phyloP scores from a whole-genome alignment of 306 rosid genomes.

The Vachellia pachyceras region DNA sequence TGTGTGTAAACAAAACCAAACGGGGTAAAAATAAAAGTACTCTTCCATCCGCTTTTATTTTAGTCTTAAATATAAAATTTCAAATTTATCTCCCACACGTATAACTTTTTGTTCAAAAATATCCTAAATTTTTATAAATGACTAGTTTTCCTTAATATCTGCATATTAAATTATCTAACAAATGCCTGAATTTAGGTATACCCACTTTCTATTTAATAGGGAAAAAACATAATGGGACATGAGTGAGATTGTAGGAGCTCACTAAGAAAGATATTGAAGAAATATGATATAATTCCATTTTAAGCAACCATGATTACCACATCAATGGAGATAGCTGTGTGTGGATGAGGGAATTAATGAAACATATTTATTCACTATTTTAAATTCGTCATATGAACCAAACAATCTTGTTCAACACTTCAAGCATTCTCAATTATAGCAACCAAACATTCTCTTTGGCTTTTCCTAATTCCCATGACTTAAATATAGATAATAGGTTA shows the following conservation, averaged over 20 bases:
- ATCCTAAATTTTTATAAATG: too few species aligned
- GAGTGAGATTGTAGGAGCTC: not conserved
- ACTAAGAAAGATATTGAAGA: not conserved
- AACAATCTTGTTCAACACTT: not conserved
- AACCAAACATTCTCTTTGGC: not conserved
- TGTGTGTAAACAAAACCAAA: too few species aligned
- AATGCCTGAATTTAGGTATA: too few species aligned
- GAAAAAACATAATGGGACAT: not conserved
- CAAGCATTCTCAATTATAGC: not conserved
- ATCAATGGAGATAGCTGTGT: not conserved
- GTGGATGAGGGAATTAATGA: not conserved
- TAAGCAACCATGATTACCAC: not conserved
- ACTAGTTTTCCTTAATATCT: too few species aligned
- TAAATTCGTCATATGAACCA: not conserved
- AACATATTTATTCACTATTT: not conserved
- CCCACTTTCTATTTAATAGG: not conserved
- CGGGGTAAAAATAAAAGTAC: too few species aligned
- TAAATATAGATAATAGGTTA: not conserved
- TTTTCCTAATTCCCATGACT: not conserved
- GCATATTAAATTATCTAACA: too few species aligned
- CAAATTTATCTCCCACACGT: too few species aligned
- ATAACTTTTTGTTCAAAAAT: too few species aligned
- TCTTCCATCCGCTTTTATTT: too few species aligned
- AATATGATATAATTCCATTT: not conserved
- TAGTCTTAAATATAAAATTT: too few species aligned